Percentiles rank a stretch among this genome's conserved stretches.
These are phyloP conservation scores for Diplogelasinospora grovesii DNA, from an alignment of 495 filamentous ascomycete genomes.

Conservation along the genomic window DNA sequence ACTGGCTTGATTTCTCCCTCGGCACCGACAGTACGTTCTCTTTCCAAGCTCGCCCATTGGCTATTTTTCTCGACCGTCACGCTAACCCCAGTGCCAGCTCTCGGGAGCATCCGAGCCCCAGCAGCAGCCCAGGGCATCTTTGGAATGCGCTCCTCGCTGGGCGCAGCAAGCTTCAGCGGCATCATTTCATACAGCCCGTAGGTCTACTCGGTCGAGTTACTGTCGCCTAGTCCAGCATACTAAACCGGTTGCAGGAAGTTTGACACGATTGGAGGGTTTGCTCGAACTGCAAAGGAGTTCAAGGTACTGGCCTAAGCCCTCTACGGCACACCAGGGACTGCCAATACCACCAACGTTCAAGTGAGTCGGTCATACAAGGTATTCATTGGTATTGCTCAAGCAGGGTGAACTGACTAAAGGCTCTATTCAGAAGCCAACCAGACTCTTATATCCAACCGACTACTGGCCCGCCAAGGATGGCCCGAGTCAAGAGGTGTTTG, in stretches of 20 bases:
- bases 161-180: neutral
- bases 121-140: constrained; percentile 6
- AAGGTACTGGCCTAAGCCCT: no score
- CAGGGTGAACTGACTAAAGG: neutral
- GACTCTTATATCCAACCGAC: constrained; percentile 4
- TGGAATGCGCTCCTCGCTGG: constrained; percentile 7
- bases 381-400: no score
- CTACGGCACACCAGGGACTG: no score
- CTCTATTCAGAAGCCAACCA: constrained; percentile 1
- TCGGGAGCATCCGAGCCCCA: constrained; percentile 6
- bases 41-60: neutral
- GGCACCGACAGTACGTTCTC: constrained; percentile 8
- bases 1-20: constrained; percentile 9
- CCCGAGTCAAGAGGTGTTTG: constrained; percentile 1
- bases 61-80: neutral
- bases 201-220: neutral
- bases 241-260: neutral
- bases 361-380: no score
- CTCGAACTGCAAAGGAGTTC: constrained; percentile 3
- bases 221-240: neutral
- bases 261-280: constrained; percentile 6
- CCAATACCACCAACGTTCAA: no score
- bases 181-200: constrained; percentile 3
- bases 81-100: neutral
- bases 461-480: constrained; percentile 1